Evolutionary conservation across 805 yeast genomes (phyloP).

Genomic region (Schwanniomyces yamadae): DNA sequence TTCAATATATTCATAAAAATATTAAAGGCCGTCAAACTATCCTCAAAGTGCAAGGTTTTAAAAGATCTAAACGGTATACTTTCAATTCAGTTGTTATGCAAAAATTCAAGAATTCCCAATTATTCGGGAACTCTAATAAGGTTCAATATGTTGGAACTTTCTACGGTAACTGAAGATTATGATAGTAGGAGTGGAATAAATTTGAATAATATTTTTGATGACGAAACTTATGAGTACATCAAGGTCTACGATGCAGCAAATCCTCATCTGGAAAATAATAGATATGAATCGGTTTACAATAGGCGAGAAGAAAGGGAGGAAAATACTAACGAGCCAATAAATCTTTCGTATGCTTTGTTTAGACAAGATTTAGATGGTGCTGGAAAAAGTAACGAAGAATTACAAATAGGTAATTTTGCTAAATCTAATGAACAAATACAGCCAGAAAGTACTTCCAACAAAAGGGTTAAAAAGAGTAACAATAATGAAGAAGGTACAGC

Average conservation of each 20-base stretch:
- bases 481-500: slow-evolving; percentile 20
- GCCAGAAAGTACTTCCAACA: slow-evolving; percentile 1
- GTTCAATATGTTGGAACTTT: slow-evolving; percentile 38
- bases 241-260: slow-evolving; percentile 13
- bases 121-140: slow-evolving; percentile 40
- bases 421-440: background rate
- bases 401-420: background rate
- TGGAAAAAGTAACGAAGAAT: background rate
- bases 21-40: slow-evolving; percentile 34
- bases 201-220: slow-evolving; percentile 25
- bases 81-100: slow-evolving; percentile 39
- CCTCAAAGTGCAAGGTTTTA: slow-evolving; percentile 38
- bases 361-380: background rate
- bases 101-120: slow-evolving; percentile 22
- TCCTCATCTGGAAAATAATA: background rate
- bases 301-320: too few species aligned
- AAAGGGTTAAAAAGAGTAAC: background rate
- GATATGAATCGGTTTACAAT: background rate
- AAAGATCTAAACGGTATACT: slow-evolving; percentile 37
- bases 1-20: slow-evolving; percentile 34
- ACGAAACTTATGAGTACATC: slow-evolving; percentile 23
- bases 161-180: slow-evolving; percentile 14
- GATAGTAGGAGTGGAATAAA: slow-evolving; percentile 7
- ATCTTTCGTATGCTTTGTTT: slow-evolving; percentile 9
- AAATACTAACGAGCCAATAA: too few species aligned